Evolutionary conservation across 2,329 filamentous ascomycete genomes (phyloP), one percentile per base, ranked within the genome.

Genomic region (Fusarium longipes): DNA sequence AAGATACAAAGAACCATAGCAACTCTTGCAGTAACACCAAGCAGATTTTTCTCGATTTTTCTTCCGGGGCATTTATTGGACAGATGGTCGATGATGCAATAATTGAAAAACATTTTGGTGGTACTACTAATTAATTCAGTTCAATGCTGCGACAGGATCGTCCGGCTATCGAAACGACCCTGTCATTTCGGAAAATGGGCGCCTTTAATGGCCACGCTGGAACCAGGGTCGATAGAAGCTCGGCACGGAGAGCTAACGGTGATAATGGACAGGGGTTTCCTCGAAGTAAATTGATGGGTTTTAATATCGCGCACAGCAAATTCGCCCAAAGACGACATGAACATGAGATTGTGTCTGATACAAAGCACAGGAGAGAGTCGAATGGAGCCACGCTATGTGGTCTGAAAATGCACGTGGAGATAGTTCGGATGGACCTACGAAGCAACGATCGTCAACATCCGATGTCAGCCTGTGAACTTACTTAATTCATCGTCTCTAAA

Each of bases 131-230:
- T 53, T n/a, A 9, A 29, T 8, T 33, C 47, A 42, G 43, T 35
- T 18, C 24, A 45, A 54, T 57, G 47, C 50, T 51, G 38, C 14
- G 55, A 62, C 65, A 54, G 58, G 66, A 63, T 66, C 68, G 54
- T 53, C 66, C 61, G 62, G 67, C 60, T 58, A 70, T 73, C 64
- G 63, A 68, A 48, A 52, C 36, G 68, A 57, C 67, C 70, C 68
- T 72, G 70, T 65, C 68, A 73, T 73, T 72, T 73, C 58, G 55
- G 53, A 57, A 57, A 69, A 50, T 63, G 58, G 47, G 24, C 39
- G 33, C 45, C 65, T 67, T 57, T 63, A 40, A 49, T 43, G 33
- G 20, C 47, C 57, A 29, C 30, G 33, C 35, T 29, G 49, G 9
- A 54, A 38, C 51, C 59, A 64, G 42, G 61, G 12, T 57, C n/a